These are phyloP conservation scores for Chrysanthemum lavandulifolium DNA, from an alignment of 129 eudicot species.

Conservation along the genomic window DNA sequence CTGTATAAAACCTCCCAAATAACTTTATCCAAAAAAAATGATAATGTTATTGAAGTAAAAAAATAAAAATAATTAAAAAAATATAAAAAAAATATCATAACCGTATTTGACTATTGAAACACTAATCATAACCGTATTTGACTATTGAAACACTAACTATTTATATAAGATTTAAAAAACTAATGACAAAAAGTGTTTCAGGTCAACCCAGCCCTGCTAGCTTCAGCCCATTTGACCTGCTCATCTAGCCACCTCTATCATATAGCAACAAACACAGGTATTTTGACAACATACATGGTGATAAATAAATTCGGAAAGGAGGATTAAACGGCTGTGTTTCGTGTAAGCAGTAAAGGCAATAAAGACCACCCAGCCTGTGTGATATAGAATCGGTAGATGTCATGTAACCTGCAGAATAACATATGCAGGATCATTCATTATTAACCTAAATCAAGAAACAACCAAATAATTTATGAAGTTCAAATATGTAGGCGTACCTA, in stretches of 20 bases:
- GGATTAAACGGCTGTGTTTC: constrained; percentile 93
- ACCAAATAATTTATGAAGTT: not conserved
- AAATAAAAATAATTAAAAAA: too few species aligned
- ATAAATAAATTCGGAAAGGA: constrained; percentile 70
- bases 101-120: not conserved
- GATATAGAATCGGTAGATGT: constrained; percentile 45
- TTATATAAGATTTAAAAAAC: too few species aligned
- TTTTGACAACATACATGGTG: constrained; percentile 50
- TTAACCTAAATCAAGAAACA: not conserved
- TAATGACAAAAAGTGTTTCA: not conserved
- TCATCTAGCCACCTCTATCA: not conserved
- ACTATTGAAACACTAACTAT: not conserved
- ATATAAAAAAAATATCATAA: too few species aligned
- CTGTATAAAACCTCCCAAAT: not conserved
- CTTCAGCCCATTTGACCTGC: not conserved
- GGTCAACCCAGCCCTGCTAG: not conserved
- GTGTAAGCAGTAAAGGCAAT: constrained; percentile 78
- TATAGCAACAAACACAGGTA: constrained; percentile 19
- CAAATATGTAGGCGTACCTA: constrained; percentile 42
- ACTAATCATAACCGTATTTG: not conserved
- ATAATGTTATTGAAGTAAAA: too few species aligned
- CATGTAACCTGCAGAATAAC: constrained; percentile 62
- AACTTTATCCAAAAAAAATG: not conserved
- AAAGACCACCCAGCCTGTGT: constrained; percentile 73
- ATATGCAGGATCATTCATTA: not conserved